A percentile compares a stretch with the other conserved stretches of the same genome.
Evolutionary conservation across 257 asterid species (phyloP).

Genomic region (Eustoma russellianum): DNA sequence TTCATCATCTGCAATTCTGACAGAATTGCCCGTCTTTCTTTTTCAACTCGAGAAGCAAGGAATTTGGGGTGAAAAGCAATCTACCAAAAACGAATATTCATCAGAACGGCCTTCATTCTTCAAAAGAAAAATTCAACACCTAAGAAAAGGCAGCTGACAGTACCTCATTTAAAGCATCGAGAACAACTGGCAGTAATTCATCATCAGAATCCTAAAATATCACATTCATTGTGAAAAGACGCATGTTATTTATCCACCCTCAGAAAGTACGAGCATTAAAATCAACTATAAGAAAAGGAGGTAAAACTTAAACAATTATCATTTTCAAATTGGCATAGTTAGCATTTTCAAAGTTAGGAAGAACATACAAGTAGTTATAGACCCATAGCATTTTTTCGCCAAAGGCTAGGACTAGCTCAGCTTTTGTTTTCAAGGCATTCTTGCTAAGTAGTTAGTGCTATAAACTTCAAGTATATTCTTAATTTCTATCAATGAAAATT

Average conservation of each 20-base stretch:
- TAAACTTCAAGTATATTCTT: too few relatives aligned
- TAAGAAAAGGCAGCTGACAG: constrained; percentile 2
- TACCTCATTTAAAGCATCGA: constrained; percentile 98
- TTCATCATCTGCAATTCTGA: constrained; percentile 99
- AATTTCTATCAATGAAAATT: too few relatives aligned
- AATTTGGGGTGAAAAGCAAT: constrained; percentile 96
- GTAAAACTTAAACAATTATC: too few relatives aligned
- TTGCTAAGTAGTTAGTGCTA: too few relatives aligned
- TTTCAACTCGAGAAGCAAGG: constrained; percentile 90
- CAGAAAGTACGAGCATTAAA: too few relatives aligned
- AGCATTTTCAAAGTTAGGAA: too few relatives aligned
- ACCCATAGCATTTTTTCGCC: too few relatives aligned
- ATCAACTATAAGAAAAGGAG: too few relatives aligned
- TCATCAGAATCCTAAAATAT: constrained; percentile 70
- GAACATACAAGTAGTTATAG: too few relatives aligned
- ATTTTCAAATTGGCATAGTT: too few relatives aligned
- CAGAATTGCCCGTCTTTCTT: constrained; percentile 89
- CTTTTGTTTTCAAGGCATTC: too few relatives aligned
- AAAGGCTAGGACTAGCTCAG: too few relatives aligned
- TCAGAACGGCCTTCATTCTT: neutral
- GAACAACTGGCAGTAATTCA: constrained; percentile 85
- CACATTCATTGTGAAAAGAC: constrained; percentile 15
- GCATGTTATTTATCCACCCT: constrained; percentile 3
- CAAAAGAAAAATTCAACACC: neutral
- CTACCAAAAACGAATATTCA: constrained; percentile 28